Evolutionary conservation across 805 yeast genomes (phyloP), one percentile per base, ranked within the genome.

Genomic region (Blastobotrys mokoenaii): DNA sequence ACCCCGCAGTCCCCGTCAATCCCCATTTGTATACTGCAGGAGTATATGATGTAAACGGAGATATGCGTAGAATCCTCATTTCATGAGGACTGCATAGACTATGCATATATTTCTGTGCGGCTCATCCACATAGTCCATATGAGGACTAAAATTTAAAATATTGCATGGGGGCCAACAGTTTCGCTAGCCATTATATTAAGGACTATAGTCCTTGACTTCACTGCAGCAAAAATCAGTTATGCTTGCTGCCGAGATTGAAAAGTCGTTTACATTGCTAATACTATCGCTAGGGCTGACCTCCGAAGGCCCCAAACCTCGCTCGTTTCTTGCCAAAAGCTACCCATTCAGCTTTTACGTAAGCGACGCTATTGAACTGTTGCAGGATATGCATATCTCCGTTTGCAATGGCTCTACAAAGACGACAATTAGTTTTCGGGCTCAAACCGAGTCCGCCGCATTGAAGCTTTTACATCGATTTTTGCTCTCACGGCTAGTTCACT

Each of bases 161-260:
- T 25, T 22, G 27, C 27, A 22, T 22, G n/a, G n/a, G n/a, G n/a
- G n/a, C n/a, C n/a, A n/a, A n/a, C n/a, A n/a, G n/a, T n/a, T n/a
- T n/a, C n/a, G n/a, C n/a, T n/a, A n/a, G n/a, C n/a, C n/a, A n/a
- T n/a, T n/a, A n/a, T n/a, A n/a, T n/a, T n/a, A n/a, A n/a, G n/a
- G n/a, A n/a, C n/a, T n/a, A n/a, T n/a, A n/a, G n/a, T n/a, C n/a
- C n/a, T n/a, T n/a, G n/a, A n/a, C n/a, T n/a, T n/a, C n/a, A n/a
- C n/a, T n/a, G n/a, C n/a, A n/a, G n/a, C n/a, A n/a, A n/a, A n/a
- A n/a, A n/a, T n/a, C n/a, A n/a, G n/a, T n/a, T n/a, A 34, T 14
- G 20, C 74, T 69, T 54, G 65, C 74, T 2, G 70, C 72, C 38
- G 88, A 84, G 53, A 53, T 84, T 38, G 76, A 76, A 50, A 76